Percentiles rank a stretch among this genome's conserved stretches.
phyloP scores from a whole-genome alignment of 1,139 yeast genomes.

The Candida sanyaensis region DNA sequence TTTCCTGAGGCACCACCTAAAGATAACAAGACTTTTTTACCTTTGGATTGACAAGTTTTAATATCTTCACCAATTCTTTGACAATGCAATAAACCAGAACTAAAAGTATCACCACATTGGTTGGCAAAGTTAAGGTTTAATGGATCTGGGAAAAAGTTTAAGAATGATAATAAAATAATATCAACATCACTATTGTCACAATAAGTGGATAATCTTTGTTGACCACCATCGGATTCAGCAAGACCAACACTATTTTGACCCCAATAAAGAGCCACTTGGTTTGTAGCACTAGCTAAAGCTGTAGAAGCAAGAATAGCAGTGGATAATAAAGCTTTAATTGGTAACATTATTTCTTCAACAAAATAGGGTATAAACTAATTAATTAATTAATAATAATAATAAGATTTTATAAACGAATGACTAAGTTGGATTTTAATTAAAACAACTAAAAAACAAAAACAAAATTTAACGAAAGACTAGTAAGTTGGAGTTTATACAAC shows the following conservation, averaged over 20 bases:
- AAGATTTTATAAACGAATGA: conserved; percentile 2
- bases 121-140: conserved; percentile 64
- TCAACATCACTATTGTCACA: conserved; percentile 73
- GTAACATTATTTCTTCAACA: conserved; percentile 8
- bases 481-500: background rate
- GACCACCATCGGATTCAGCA: conserved; percentile 29
- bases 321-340: conserved; percentile 12
- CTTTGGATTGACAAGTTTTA: conserved; percentile 71
- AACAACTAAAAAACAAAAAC: too few species aligned
- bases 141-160: conserved; percentile 56
- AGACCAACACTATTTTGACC: conserved; percentile 74
- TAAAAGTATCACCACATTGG: conserved; percentile 57
- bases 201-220: conserved; percentile 62
- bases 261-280: conserved; percentile 79
- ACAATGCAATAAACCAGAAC: conserved; percentile 64
- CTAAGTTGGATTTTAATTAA: background rate
- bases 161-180: conserved; percentile 69
- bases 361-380: background rate
- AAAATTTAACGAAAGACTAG: conserved; percentile 1
- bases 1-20: conserved; percentile 85
- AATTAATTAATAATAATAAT: too few species aligned
- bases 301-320: conserved; percentile 12
- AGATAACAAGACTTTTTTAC: conserved; percentile 78
- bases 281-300: conserved; percentile 44
- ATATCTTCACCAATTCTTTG: conserved; percentile 70